A percentile compares a stretch with the other conserved stretches of the same genome.
Conservation (phyloP, 768 basidiomycete species). For the Pulveroboletus ravenelii region DNA sequence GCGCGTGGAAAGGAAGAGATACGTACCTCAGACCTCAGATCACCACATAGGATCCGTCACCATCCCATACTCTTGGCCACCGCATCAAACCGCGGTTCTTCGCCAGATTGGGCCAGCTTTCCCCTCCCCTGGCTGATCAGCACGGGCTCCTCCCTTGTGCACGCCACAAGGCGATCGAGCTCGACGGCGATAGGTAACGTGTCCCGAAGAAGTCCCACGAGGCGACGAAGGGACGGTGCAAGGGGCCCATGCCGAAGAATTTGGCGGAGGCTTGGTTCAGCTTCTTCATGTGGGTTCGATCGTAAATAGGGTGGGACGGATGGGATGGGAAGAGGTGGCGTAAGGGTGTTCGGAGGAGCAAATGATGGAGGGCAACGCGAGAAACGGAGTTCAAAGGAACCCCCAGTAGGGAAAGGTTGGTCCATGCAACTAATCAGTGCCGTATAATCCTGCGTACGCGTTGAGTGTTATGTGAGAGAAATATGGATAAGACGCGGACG, state of each 20-base stretch:
- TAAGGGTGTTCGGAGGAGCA: conserved; percentile 14
- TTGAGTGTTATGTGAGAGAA: not conserved
- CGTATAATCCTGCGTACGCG: conserved; percentile 54
- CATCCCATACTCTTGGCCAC: conserved; percentile 78
- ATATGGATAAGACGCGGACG: not conserved
- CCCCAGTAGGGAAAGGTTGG: conserved; percentile 62
- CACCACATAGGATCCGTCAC: conserved; percentile 71
- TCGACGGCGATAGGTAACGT: conserved; percentile 75
- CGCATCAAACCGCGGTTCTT: conserved; percentile 46
- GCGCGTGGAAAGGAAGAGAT: too few relatives aligned
- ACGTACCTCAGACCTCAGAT: conserved; percentile 36
- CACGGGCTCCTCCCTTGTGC: conserved; percentile 21
- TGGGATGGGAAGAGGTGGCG: conserved; percentile 24
- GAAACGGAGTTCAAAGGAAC: conserved; percentile 71
- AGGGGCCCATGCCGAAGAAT: conserved; percentile 67
- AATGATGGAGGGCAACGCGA: conserved; percentile 40
- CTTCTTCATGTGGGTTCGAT: conserved; percentile 72
- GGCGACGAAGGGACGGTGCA: conserved; percentile 57
- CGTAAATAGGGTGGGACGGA: conserved; percentile 27
- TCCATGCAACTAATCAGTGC: conserved; percentile 77
- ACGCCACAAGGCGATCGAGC: conserved; percentile 50
- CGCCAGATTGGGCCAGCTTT: conserved; percentile 11
- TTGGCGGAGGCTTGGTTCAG: conserved; percentile 67
- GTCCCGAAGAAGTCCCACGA: conserved; percentile 66
- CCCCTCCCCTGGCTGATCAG: conserved; percentile 3